These are phyloP conservation scores for Trametes punicea DNA, from an alignment of 768 basidiomycete genomes.

Conservation along the genomic window DNA sequence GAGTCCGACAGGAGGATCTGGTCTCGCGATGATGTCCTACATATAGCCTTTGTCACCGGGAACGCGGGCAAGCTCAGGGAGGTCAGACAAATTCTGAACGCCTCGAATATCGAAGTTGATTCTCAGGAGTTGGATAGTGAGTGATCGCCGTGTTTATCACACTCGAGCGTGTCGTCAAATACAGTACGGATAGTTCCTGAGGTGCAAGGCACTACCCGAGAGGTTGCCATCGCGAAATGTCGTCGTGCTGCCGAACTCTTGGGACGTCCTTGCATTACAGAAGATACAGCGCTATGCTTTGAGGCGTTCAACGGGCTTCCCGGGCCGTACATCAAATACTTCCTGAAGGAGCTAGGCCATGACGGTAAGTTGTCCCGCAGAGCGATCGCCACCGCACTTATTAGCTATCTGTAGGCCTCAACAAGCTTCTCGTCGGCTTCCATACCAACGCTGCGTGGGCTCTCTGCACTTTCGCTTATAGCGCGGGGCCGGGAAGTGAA, in stretches of 20 bases:
- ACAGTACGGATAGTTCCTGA: conserved; percentile 71
- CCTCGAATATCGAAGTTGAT: conserved; percentile 70
- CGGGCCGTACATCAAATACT: conserved; percentile 96
- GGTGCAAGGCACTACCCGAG: conserved; percentile 87
- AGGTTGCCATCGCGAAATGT: conserved; percentile 89
- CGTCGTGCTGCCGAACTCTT: conserved; percentile 78
- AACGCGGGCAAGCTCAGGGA: conserved; percentile 92
- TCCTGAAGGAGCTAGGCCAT: conserved; percentile 79
- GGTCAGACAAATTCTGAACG: conserved; percentile 76
- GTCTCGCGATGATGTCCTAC: not conserved
- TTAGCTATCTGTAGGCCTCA: conserved; percentile 54
- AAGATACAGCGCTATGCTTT: conserved; percentile 94
- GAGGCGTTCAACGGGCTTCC: conserved; percentile 87
- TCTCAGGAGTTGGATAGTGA: conserved; percentile 77
- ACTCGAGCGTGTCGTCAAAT: not conserved
- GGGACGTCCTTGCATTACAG: conserved; percentile 64
- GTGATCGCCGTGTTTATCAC: conserved; percentile 27
- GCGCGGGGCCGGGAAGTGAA: conserved; percentile 73
- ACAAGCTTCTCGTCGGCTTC: conserved; percentile 77
- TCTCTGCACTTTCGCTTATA: conserved; percentile 95
- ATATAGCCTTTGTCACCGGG: conserved; percentile 86
- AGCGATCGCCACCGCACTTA: not conserved
- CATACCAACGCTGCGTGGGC: conserved; percentile 78
- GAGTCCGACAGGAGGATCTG: not conserved
- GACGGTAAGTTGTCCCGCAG: conserved; percentile 50